A percentile compares a stretch with the other conserved stretches of the same genome.
Evolutionary conservation across 345 rosid genomes (phyloP).

Genomic region (Populus simonii): DNA sequence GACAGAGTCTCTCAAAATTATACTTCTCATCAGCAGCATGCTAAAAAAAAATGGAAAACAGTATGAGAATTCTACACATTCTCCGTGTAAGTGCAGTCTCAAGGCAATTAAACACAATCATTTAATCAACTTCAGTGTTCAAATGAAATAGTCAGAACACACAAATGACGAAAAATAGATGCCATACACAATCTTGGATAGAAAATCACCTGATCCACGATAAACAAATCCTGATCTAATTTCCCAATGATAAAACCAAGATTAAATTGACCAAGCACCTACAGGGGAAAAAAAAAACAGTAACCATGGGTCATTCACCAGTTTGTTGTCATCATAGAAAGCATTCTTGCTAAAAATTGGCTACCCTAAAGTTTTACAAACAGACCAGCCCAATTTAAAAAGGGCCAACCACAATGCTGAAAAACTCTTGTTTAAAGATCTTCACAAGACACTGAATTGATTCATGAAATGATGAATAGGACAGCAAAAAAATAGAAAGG

Average conservation of each 20-base stretch:
- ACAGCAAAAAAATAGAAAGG: neutral
- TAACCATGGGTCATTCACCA: neutral
- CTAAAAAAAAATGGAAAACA: conserved; percentile 30
- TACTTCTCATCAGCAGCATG: conserved; percentile 99
- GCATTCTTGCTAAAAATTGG: neutral
- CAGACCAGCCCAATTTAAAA: neutral
- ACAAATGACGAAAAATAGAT: conserved; percentile 2
- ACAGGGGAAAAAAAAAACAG: neutral
- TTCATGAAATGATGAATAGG: neutral
- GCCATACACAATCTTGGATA: conserved; percentile 14
- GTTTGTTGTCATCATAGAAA: neutral
- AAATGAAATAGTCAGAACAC: conserved; percentile 5
- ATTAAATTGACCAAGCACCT: conserved; percentile 98
- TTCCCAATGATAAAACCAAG: conserved; percentile 95
- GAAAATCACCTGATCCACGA: conserved; percentile 87
- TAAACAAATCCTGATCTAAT: conserved; percentile 83
- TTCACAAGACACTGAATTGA: neutral
- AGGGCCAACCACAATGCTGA: neutral
- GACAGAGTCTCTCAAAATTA: conserved; percentile 81
- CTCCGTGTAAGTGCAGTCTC: neutral
- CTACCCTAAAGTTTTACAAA: neutral
- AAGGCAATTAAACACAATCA: neutral
- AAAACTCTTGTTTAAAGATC: neutral
- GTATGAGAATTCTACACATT: neutral
- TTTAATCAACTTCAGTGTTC: neutral